Percentiles rank a stretch among this genome's conserved stretches.
Conservation (phyloP, 1,284 basidiomycete species). For the Apiotrichum porosum region DNA sequence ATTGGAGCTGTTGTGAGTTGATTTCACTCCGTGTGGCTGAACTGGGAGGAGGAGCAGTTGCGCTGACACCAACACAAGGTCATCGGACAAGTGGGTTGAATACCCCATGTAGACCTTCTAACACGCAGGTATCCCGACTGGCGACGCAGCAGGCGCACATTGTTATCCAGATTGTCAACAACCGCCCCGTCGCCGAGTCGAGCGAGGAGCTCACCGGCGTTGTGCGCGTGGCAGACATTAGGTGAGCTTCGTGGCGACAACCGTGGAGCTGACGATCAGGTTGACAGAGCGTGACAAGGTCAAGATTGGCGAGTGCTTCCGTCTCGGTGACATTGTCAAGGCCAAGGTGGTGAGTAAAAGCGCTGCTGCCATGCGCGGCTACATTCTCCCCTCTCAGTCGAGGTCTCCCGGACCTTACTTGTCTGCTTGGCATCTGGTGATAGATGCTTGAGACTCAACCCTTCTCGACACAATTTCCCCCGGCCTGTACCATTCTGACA, state of each 20-base stretch:
- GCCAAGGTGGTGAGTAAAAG: constrained; percentile 72
- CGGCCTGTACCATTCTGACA: not conserved
- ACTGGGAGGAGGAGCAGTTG: constrained; percentile 3
- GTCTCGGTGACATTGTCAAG: constrained; percentile 91
- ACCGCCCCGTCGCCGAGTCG: constrained; percentile 68
- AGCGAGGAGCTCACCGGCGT: constrained; percentile 94
- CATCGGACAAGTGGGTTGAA: constrained; percentile 36
- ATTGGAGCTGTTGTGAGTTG: constrained; percentile 43
- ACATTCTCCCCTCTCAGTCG: too few relatives aligned
- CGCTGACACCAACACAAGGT: too few relatives aligned
- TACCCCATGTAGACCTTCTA: constrained; percentile 44
- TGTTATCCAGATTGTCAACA: constrained; percentile 84
- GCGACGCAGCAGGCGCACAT: constrained; percentile 82
- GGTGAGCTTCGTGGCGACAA: constrained; percentile 41
- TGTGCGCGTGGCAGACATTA: constrained; percentile 84
- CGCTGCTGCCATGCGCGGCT: too few relatives aligned
- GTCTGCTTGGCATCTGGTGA: too few relatives aligned
- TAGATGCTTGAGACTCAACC: too few relatives aligned
- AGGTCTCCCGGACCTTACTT: too few relatives aligned
- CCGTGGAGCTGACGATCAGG: constrained; percentile 17
- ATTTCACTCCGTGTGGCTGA: not conserved
- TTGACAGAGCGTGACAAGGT: constrained; percentile 88
- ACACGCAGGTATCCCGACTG: constrained; percentile 64
- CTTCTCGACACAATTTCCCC: too few relatives aligned
- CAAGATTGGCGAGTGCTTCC: constrained; percentile 89